Base-by-base conservation (phyloP, 2,329 filamentous ascomycete genomes). In the Cordyceps cicadae region DNA sequence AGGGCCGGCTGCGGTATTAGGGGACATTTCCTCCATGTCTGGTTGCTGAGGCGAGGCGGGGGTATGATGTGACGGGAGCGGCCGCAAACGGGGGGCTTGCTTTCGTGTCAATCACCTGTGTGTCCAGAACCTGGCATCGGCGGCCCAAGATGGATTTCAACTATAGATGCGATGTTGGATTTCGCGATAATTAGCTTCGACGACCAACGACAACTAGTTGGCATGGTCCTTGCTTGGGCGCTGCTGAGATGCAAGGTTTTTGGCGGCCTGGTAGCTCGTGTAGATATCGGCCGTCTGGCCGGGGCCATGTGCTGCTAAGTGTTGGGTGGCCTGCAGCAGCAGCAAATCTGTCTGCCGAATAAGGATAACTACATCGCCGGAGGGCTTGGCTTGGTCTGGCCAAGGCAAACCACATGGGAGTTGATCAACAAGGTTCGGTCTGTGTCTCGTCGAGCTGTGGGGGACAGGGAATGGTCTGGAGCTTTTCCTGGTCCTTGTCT, bases 51-150 rank as follows among this genome's bases (percentile, higher is more conserved):
- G 45, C 17, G n/a, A 26, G 56, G 37, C 46, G 24, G 57, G 29
- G 39, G 49, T 14, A 48, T 59, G 50, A 54, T 59, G 57, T 59
- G 57, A 59, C 57, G 49, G 57, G 50, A 51, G 57, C 29, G 49
- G 48, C 39, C 41, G 50, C 56, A 53, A 37, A 59, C 49, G 49
- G 54, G 54, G 57, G 56, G 39, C 48, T 24, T 46, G 26, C 32
- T 26, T 52, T 52, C n/a, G 26, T 58, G 55, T 53, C 50, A 48
- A 34, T 59, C 37, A 50, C 46, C 49, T 59, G 56, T 50, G 19
- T 29, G 45, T 49, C 43, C 34, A 15, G 9, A 39, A 12, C n/a
- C 17, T 50, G 9, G 39, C 39, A 39, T 17, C 37, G 14, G 41
- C 21, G 57, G 57, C 50, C 57, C 49, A 53, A 57, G 45, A 32